Conservation (phyloP, 257 asterid species). For the Nicotiana otophora region DNA sequence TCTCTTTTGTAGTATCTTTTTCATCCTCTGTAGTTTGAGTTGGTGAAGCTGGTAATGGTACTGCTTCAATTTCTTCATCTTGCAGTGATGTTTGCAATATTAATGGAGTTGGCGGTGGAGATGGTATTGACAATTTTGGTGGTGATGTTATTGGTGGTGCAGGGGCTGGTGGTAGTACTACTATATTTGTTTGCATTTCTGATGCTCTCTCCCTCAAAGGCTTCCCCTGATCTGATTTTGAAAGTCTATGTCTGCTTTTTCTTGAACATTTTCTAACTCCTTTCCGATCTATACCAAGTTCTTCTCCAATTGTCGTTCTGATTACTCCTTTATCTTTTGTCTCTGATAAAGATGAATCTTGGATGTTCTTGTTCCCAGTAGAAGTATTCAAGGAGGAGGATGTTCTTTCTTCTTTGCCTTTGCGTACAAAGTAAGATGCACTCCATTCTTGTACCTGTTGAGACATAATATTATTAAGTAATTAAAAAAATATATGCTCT, state of each 20-base stretch:
- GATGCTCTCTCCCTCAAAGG: slow-evolving; percentile 81
- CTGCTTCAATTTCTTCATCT: not conserved
- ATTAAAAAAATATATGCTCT: not conserved
- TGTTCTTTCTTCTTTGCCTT: not conserved
- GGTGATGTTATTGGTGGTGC: slow-evolving; percentile 17
- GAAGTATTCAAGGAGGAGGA: not conserved
- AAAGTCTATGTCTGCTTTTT: slow-evolving; percentile 12
- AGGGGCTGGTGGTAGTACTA: slow-evolving; percentile 15
- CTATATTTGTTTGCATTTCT: slow-evolving; percentile 9
- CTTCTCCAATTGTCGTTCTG: slow-evolving; percentile 9
- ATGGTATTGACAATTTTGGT: slow-evolving; percentile 8
- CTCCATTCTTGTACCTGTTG: slow-evolving; percentile 21
- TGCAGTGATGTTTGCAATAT: not conserved
- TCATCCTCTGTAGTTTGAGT: slow-evolving; percentile 8
- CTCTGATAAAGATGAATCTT: slow-evolving; percentile 4
- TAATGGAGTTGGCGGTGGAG: slow-evolving; percentile 26
- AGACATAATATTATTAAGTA: not conserved
- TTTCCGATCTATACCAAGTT: slow-evolving; percentile 13
- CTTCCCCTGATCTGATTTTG: slow-evolving; percentile 37
- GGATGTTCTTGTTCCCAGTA: not conserved
- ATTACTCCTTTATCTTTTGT: not conserved
- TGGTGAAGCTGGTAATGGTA: slow-evolving; percentile 5
- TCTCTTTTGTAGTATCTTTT: slow-evolving; percentile 7
- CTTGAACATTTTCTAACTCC: not conserved
- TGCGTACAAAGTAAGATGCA: slow-evolving; percentile 8